These are phyloP conservation scores for Dentiscutata heterogama DNA, from an alignment of 371 early-diverging fungal species.

Conservation along the genomic window DNA sequence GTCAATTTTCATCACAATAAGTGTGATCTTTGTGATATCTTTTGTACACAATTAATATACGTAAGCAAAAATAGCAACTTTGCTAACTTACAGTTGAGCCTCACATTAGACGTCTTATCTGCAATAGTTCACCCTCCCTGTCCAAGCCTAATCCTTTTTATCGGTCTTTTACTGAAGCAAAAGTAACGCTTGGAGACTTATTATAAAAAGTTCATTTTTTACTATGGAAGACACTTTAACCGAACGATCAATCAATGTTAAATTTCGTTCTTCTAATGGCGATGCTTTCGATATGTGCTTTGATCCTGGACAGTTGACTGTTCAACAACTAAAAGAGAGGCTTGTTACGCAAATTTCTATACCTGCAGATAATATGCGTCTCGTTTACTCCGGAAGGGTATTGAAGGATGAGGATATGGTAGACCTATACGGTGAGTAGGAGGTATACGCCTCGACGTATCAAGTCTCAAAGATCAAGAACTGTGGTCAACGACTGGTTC, in stretches of 20 bases:
- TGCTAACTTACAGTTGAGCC: too few species aligned
- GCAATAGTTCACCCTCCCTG: too few species aligned
- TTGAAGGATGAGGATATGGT: slow-evolving; percentile 75
- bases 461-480: slow-evolving; percentile 13
- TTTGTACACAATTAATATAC: too few species aligned
- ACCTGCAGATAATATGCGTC: slow-evolving; percentile 64
- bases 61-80: too few species aligned
- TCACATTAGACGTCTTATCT: too few species aligned
- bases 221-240: slow-evolving; percentile 8
- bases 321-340: slow-evolving; percentile 68
- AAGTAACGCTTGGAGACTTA: too few species aligned
- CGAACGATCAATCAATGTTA: slow-evolving; percentile 26
- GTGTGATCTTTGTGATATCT: too few species aligned
- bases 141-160: too few species aligned
- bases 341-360: slow-evolving; percentile 63
- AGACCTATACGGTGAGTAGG: slow-evolving; percentile 65
- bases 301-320: slow-evolving; percentile 52
- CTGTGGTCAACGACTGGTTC: too few species aligned
- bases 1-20: too few species aligned
- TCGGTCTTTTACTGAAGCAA: too few species aligned
- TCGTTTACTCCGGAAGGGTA: slow-evolving; percentile 81
- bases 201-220: not conserved
- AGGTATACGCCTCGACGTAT: too few species aligned
- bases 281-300: slow-evolving; percentile 31
- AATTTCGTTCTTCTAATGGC: slow-evolving; percentile 39